phyloP scores from a whole-genome alignment of 2,329 filamentous ascomycete species.

The Karstenula rhodostoma region DNA sequence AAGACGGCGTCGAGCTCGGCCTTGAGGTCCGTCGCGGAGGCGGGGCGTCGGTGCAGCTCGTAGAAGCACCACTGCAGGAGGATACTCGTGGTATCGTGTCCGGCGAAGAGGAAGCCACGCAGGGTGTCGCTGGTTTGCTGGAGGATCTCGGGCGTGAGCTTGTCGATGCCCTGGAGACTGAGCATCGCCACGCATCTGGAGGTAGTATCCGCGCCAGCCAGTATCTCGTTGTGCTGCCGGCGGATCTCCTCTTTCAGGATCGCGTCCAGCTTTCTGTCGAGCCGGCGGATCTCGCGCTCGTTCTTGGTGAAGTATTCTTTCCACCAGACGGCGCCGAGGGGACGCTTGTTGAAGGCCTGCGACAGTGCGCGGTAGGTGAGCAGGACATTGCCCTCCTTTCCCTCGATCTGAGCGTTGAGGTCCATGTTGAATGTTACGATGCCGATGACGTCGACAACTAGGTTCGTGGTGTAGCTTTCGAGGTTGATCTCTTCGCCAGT shows the following conservation, averaged over 20 bases:
- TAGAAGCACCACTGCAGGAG: conserved; percentile 35
- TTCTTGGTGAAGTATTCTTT: conserved; percentile 27
- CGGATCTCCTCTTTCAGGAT: conserved; percentile 27
- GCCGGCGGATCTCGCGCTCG: conserved; percentile 21
- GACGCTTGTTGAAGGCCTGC: conserved; percentile 27
- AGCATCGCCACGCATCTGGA: conserved; percentile 27
- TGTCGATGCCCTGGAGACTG: conserved; percentile 20
- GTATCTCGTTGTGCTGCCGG: conserved; percentile 19
- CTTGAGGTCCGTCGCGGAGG: conserved; percentile 21
- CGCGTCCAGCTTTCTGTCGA: conserved; percentile 23
- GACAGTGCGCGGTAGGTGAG: conserved; percentile 29
- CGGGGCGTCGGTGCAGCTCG: conserved; percentile 31
- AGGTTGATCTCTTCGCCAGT: conserved; percentile 21
- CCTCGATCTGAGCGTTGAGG: conserved; percentile 27
- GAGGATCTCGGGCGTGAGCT: conserved; percentile 35
- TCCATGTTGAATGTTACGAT: conserved; percentile 28
- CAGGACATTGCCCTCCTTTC: conserved; percentile 22
- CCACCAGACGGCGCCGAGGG: conserved; percentile 20
- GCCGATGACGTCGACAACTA: conserved; percentile 34
- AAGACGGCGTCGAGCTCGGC: conserved; percentile 34
- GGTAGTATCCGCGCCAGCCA: conserved; percentile 1
- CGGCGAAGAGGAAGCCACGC: conserved; percentile 48
- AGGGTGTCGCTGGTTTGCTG: conserved; percentile 41
- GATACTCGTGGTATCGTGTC: conserved; percentile 44
- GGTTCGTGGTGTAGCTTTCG: conserved; percentile 25